Evolutionary conservation across 2,329 filamentous ascomycete genomes (phyloP).

Genomic region (Endoconidiophora laricicola): DNA sequence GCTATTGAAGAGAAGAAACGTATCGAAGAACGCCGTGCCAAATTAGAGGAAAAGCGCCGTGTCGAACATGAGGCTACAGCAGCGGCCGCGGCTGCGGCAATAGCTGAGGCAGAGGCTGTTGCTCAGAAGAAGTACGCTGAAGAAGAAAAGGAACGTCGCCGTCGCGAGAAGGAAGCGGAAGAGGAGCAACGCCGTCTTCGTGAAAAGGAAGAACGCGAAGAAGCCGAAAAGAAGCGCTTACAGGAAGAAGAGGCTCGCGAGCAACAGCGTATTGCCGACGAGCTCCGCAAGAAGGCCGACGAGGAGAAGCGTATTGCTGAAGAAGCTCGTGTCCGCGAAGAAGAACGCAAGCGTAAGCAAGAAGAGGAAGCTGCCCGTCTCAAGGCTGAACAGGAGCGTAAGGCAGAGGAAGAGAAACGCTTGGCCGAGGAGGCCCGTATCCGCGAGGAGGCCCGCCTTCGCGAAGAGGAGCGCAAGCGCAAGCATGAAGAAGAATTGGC

Average conservation of each 20-base stretch:
- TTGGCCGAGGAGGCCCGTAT: slow-evolving; percentile 17
- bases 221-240: slow-evolving; percentile 20
- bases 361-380: slow-evolving; percentile 20
- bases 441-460: slow-evolving; percentile 6
- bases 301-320: slow-evolving; percentile 17
- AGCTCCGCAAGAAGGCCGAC: slow-evolving; percentile 19
- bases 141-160: slow-evolving; percentile 21
- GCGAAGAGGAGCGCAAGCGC: slow-evolving; percentile 16
- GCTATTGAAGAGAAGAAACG: slow-evolving; percentile 20
- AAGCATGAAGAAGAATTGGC: slow-evolving; percentile 16
- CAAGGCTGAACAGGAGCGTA: slow-evolving; percentile 23
- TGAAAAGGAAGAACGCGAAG: slow-evolving; percentile 17
- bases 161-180: slow-evolving; percentile 18
- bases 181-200: slow-evolving; percentile 10
- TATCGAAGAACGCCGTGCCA: slow-evolving; percentile 15
- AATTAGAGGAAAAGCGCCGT: slow-evolving; percentile 14
- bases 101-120: slow-evolving; percentile 11
- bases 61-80: slow-evolving; percentile 3
- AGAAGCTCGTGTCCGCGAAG: slow-evolving; percentile 18
- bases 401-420: slow-evolving; percentile 21
- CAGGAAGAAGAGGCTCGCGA: slow-evolving; percentile 10
- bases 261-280: slow-evolving; percentile 3
- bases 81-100: background rate
- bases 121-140: slow-evolving; percentile 15
- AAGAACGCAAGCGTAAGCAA: slow-evolving; percentile 23